These are phyloP conservation scores for Sphaceloma murrayae DNA, from an alignment of 2,329 filamentous ascomycete genomes.

Conservation along the genomic window DNA sequence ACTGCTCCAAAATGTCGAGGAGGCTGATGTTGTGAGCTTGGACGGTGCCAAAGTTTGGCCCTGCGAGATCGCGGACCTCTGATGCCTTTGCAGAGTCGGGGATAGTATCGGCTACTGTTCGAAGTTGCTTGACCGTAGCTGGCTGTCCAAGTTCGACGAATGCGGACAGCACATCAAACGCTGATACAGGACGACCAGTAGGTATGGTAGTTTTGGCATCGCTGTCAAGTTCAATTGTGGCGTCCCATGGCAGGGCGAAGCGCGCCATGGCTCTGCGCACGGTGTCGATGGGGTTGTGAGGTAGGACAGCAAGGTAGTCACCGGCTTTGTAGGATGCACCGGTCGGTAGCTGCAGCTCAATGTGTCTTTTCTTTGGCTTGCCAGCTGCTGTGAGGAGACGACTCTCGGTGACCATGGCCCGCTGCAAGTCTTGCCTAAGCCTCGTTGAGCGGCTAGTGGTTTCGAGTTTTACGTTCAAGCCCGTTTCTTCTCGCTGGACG, in stretches of 20 bases:
- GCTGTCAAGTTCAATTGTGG: conserved; percentile 31
- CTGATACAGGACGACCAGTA: conserved; percentile 49
- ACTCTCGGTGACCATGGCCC: conserved; percentile 49
- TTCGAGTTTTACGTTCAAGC: conserved; percentile 20
- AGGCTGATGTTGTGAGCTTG: conserved; percentile 42
- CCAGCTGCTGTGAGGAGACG: conserved; percentile 43
- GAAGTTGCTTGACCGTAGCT: conserved; percentile 55
- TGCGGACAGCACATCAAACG: conserved; percentile 53
- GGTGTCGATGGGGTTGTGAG: conserved; percentile 55
- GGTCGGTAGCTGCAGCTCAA: conserved; percentile 37
- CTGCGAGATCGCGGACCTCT: conserved; percentile 41
- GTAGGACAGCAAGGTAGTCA: conserved; percentile 59
- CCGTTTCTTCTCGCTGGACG: conserved; percentile 16
- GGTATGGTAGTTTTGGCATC: conserved; percentile 61
- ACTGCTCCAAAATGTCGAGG: conserved; percentile 60
- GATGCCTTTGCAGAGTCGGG: conserved; percentile 41
- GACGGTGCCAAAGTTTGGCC: conserved; percentile 31
- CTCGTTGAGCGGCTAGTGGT: conserved; percentile 41
- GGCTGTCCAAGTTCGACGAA: conserved; percentile 67
- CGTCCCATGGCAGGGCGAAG: conserved; percentile 61
- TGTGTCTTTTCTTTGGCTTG: conserved; percentile 48
- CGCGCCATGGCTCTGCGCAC: conserved; percentile 54
- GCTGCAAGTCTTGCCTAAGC: conserved; percentile 54
- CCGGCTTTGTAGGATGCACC: conserved; percentile 57
- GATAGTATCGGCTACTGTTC: conserved; percentile 41